Conservation (phyloP, 148 eudicot species). For the Fallopia convolvulus region DNA sequence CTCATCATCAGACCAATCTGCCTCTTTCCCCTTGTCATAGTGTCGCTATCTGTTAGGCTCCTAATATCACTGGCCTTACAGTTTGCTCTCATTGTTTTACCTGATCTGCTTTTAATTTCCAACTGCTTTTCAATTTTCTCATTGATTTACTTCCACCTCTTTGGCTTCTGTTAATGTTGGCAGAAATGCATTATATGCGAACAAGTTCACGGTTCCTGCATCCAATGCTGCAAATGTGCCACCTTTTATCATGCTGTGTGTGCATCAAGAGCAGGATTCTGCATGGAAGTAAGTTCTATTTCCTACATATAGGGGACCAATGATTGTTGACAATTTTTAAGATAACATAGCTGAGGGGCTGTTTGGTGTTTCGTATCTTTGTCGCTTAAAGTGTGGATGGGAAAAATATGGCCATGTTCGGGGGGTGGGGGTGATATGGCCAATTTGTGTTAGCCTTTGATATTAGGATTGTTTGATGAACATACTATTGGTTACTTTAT, state of each 20-base stretch:
- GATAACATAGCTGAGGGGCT: constrained; percentile 2
- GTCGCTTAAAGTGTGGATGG: background rate
- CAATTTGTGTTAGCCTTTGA: background rate
- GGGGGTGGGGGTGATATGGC: too few relatives aligned
- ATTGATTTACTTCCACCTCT: background rate
- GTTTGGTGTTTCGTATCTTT: background rate
- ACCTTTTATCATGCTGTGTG: constrained; percentile 86
- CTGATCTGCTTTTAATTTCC: background rate
- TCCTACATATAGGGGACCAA: background rate
- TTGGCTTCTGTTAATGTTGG: constrained; percentile 13
- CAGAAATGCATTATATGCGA: constrained; percentile 81
- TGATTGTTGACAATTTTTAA: background rate
- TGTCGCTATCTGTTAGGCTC: background rate
- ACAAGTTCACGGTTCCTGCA: constrained; percentile 92
- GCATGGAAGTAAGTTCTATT: constrained; percentile 72
- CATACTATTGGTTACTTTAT: background rate
- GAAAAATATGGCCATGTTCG: background rate
- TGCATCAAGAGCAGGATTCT: constrained; percentile 87
- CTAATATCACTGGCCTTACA: background rate
- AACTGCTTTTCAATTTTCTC: background rate
- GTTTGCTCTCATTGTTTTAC: background rate
- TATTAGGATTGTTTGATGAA: background rate
- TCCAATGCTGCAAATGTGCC: constrained; percentile 84
- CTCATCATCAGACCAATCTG: background rate
- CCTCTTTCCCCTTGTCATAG: background rate